Conservation (phyloP, 225 moss, liverwort and hornwort genomes). For the Marchantia polymorpha region DNA sequence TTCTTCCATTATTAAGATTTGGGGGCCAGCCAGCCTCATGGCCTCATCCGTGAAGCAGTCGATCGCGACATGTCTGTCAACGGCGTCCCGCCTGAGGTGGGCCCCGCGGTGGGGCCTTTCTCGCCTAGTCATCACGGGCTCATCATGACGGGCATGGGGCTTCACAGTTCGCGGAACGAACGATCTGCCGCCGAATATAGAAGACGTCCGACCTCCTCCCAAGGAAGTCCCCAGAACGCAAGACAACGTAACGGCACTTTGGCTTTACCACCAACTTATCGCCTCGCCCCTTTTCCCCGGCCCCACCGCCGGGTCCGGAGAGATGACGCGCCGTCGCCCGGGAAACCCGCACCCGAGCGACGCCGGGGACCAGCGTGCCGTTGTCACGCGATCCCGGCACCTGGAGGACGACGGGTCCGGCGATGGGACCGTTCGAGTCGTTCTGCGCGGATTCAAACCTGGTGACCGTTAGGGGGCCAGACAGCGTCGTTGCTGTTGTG, state of each 20-base stretch:
- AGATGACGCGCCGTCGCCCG: background rate
- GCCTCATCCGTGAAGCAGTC: no score
- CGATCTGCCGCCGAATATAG: background rate
- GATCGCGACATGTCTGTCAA: no score
- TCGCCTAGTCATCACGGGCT: no score
- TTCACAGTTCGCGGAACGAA: background rate
- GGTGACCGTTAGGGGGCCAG: constrained; percentile 18
- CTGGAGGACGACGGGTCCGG: constrained; percentile 1
- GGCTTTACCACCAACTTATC: background rate
- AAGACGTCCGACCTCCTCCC: background rate
- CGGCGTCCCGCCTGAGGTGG: no score
- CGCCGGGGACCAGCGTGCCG: background rate
- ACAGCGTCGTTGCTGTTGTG: background rate
- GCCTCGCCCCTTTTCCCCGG: background rate
- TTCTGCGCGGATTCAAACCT: constrained; percentile 20
- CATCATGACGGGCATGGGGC: no score
- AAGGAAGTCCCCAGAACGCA: no score
- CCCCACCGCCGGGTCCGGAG: background rate
- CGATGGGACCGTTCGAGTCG: constrained; percentile 13
- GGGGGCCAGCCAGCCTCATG: no score
- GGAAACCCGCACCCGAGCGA: background rate
- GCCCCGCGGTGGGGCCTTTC: no score
- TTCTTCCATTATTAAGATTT: no score
- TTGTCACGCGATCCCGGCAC: background rate
- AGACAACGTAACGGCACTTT: constrained; percentile 4